A percentile compares a stretch with the other conserved stretches of the same genome.
These are phyloP conservation scores for Pythium diclinum DNA, from an alignment of 352 stramenopile genomes.

Conservation along the genomic window DNA sequence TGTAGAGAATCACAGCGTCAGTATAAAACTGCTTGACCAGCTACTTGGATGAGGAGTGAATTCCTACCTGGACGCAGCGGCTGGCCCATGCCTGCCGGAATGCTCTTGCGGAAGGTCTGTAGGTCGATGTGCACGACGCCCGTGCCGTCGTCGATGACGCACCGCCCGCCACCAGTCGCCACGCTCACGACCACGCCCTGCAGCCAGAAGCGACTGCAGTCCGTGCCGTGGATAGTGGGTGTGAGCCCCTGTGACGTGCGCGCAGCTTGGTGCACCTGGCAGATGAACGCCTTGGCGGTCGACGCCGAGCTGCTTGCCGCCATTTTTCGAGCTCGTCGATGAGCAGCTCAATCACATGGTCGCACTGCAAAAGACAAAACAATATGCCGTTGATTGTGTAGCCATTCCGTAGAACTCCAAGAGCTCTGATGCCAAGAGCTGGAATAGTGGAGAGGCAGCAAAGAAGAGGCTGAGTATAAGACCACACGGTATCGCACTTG, in stretches of 20 bases:
- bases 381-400: neutral
- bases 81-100: slow-evolving; percentile 41
- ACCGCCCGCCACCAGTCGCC: slow-evolving; percentile 34
- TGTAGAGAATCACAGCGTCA: slow-evolving; percentile 8
- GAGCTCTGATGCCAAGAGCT: neutral
- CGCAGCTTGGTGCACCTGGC: slow-evolving; percentile 50
- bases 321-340: neutral
- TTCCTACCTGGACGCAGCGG: slow-evolving; percentile 34
- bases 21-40: too few species aligned
- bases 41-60: too few species aligned
- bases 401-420: neutral
- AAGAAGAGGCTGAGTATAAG: too few species aligned
- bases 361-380: slow-evolving; percentile 14
- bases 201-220: slow-evolving; percentile 74
- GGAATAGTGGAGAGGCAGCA: too few species aligned
- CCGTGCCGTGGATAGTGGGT: slow-evolving; percentile 52
- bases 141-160: slow-evolving; percentile 74
- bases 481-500: too few species aligned
- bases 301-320: neutral
- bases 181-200: slow-evolving; percentile 62
- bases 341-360: neutral
- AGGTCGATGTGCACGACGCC: slow-evolving; percentile 58
- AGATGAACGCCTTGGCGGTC: slow-evolving; percentile 61
- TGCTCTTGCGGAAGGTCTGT: slow-evolving; percentile 62
- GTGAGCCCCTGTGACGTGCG: slow-evolving; percentile 34